Evolutionary conservation across 1,139 yeast species (phyloP), one percentile per base, ranked within the genome.

Genomic region (Yamadazyma spencermartinsiae): DNA sequence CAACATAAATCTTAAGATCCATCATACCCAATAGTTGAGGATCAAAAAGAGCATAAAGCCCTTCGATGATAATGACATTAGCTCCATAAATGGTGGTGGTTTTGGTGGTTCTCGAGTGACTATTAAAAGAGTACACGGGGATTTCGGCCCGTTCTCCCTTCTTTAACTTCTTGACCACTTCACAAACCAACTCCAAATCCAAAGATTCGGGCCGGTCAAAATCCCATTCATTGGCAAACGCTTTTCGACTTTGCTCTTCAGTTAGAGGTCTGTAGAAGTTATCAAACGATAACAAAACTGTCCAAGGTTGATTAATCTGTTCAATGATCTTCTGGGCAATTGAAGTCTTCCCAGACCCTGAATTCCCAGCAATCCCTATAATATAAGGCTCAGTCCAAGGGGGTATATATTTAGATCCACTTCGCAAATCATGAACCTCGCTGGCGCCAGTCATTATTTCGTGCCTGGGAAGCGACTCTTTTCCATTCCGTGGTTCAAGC

Each of bases 381-480:
- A 92, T 82, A 56, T 89, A 92, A 0, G 98, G 98, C 43, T 88
- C 89, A 2, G 88, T 82, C 98, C 98, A 92, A 17, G 98, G 98
- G 2, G 98, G 98, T 12, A 79, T 76, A 55, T 86, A 86, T 19
- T 61, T 56, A 3, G 54, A 34, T 12, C 34, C 27, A 3, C 31
- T 31, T 4, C 37, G 35, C 16, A 39, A 35, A 29, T 12, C n/a
- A 35, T 35, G 36, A 10, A 29, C 21, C 11, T 34, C 38, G 12
- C 8, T n/a, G 4, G 14, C 11, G 9, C 8, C 20, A 16, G 16
- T n/a, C 17, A 6, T 16, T 28, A 20, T 6, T 28, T 26, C 29
- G 10, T 4, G 17, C n/a, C 4, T 12, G 5, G 29, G 14, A 13
- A 28, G 20, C 4, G 16, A 5, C 20, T 28, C 31, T 7, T 28